Evolutionary conservation across 345 rosid species (phyloP), one percentile per base, ranked within the genome.

Genomic region (Atalantia buxifolia): DNA sequence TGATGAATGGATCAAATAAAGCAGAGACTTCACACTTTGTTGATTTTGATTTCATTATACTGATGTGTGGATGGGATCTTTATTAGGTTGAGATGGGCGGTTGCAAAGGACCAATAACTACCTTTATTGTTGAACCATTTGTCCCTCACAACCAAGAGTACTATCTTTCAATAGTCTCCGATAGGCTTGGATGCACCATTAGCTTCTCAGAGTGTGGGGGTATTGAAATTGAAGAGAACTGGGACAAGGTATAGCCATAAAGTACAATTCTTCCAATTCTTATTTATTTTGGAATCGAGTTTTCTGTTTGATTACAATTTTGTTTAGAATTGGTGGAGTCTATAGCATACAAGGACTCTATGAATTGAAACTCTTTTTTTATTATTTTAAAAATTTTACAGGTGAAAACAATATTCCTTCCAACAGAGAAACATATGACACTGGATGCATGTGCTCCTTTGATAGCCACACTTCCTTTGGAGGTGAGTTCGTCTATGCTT

Each of bases 171-270:
- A 78, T 97, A 13, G 91, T 93, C 42, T 97, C 98, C 21, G 98
- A 97, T 42, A 92, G 99, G 88, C 98, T 94, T 77, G 97, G 98
- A 57, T 83, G 89, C 82, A 91, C 93, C 75, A 83, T 94, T 79
- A 92, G 93, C 83, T 97, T 92, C 83, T 97, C 98, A 27, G 98
- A 97, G 83, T 96, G 98, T 77, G 98, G 98, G 2, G 99, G 99
- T 9, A 93, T 94, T 84, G 99, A 96, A 53, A 94, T 96, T 71
- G 99, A 96, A 91, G 99, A 92, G 86, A 96, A 96, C 71, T 96
- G 97, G 99, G 97, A 92, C 86, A 94, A 96, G 90, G 99, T 94
- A 80, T 62, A 28, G 10, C 22, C 50, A 28, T 65, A 38, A 16
- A 18, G 53, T 9, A 33, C 18, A 18, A n/a, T 76, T 3, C 25